These are phyloP conservation scores for Lavandula angustifolia DNA, from an alignment of 257 asterid species.

Conservation along the genomic window DNA sequence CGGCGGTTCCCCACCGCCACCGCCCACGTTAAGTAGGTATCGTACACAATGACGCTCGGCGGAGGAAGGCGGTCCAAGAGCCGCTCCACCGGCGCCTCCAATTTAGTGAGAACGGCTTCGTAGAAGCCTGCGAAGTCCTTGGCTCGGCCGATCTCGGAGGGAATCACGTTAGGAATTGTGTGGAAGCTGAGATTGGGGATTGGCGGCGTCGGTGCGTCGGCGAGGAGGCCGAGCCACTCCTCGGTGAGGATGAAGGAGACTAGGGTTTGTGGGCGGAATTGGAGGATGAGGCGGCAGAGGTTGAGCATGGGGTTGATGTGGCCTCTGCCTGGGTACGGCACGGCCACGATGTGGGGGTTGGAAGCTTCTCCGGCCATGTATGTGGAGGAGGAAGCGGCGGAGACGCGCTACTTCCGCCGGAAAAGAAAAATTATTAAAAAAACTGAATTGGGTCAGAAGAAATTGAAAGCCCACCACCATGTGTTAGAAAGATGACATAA, in stretches of 20 bases:
- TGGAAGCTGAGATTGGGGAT: constrained; percentile 40
- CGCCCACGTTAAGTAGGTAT: constrained; percentile 39
- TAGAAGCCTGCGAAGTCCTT: constrained; percentile 16
- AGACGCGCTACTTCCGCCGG: background rate
- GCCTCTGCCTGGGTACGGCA: constrained; percentile 68
- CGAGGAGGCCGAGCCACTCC: constrained; percentile 46
- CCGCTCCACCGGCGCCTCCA: constrained; percentile 53
- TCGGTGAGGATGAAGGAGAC: constrained; percentile 43
- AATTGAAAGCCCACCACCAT: too few relatives aligned
- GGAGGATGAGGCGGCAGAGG: constrained; percentile 44
- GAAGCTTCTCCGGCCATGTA: background rate
- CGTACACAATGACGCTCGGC: constrained; percentile 43
- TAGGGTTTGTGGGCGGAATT: constrained; percentile 22
- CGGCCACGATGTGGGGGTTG: constrained; percentile 43
- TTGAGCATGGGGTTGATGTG: constrained; percentile 60
- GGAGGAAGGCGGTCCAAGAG: constrained; percentile 37
- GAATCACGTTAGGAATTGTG: constrained; percentile 56
- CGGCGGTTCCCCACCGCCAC: constrained; percentile 38
- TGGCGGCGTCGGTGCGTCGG: constrained; percentile 10
- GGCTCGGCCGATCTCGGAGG: constrained; percentile 50
- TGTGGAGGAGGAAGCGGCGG: background rate
- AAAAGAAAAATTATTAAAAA: too few relatives aligned
- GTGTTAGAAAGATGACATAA: too few relatives aligned
- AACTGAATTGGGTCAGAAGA: too few relatives aligned
- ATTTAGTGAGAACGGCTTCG: constrained; percentile 20